A percentile compares a stretch with the other conserved stretches of the same genome.
These are phyloP conservation scores for Draba incana DNA, from an alignment of 345 rosid species.

Conservation along the genomic window DNA sequence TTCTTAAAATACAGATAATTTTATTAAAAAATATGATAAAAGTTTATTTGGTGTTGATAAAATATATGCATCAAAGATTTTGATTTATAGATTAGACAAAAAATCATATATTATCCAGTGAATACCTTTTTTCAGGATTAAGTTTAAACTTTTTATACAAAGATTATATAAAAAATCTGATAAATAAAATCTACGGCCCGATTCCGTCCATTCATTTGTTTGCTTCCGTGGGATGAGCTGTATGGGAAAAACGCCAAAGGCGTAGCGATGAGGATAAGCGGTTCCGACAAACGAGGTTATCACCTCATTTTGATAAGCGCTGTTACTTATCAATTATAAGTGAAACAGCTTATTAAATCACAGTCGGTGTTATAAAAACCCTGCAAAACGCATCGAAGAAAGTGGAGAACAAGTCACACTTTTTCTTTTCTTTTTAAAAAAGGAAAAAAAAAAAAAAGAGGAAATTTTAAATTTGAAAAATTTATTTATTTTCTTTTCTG, in stretches of 20 bases:
- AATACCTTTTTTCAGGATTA: no score
- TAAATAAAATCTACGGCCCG: neutral
- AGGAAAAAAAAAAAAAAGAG: neutral
- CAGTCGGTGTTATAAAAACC: conserved; percentile 37
- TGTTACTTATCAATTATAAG: rapidly evolving
- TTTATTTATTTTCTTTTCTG: neutral
- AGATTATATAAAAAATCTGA: no score
- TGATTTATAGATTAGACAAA: no score
- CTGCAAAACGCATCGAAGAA: conserved; percentile 42
- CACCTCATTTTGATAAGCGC: neutral
- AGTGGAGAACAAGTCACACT: conserved; percentile 41
- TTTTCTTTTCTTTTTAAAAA: conserved; percentile 4
- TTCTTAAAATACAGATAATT: no score
- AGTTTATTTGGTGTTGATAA: no score
- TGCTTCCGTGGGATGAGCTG: conserved; percentile 20
- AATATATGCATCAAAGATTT: no score
- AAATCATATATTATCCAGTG: no score
- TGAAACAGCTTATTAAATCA: neutral
- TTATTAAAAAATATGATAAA: no score
- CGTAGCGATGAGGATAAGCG: conserved; percentile 13
- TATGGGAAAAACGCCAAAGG: conserved; percentile 15
- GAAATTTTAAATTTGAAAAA: conserved; percentile 12
- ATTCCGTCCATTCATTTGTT: conserved; percentile 4
- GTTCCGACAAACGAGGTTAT: conserved; percentile 34
- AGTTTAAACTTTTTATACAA: no score